A percentile compares a stretch with the other conserved stretches of the same genome.
phyloP scores from a whole-genome alignment of 1,284 basidiomycete species.

The Rhizoctonia solani region DNA sequence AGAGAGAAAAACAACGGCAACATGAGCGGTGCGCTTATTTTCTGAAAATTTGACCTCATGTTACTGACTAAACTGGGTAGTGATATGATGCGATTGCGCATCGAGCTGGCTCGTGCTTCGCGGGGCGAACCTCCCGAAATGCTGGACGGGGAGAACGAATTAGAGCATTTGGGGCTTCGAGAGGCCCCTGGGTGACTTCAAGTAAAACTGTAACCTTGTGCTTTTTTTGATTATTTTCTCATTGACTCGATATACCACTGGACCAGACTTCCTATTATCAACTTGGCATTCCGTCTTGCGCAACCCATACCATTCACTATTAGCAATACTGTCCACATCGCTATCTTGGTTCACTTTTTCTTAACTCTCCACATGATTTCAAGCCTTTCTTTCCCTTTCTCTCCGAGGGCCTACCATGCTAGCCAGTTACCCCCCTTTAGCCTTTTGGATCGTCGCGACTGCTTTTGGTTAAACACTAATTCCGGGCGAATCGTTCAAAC shows the following conservation, averaged over 20 bases:
- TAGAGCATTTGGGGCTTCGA: constrained; percentile 34
- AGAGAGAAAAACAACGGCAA: constrained; percentile 37
- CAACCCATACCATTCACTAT: constrained; percentile 35
- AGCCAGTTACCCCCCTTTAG: neutral
- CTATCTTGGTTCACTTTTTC: neutral
- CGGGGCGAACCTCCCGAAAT: constrained; percentile 26
- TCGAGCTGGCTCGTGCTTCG: constrained; percentile 38
- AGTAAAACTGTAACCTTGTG: neutral
- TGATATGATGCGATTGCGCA: constrained; percentile 40
- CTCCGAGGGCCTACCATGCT: neutral
- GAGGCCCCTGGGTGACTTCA: constrained; percentile 31
- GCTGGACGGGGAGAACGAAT: constrained; percentile 33
- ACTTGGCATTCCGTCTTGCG: constrained; percentile 31
- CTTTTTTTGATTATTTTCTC: neutral
- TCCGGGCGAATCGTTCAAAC: constrained; percentile 35
- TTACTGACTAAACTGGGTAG: constrained; percentile 12
- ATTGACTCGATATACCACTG: constrained; percentile 17
- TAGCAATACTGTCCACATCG: constrained; percentile 24
- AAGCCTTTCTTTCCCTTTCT: neutral
- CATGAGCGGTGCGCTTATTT: constrained; percentile 36
- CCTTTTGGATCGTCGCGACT: constrained; percentile 1
- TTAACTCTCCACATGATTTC: constrained; percentile 8
- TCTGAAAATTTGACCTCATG: constrained; percentile 1
- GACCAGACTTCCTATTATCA: constrained; percentile 24
- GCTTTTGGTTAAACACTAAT: constrained; percentile 35